Percentiles rank a stretch among this genome's conserved stretches.
Conservation (phyloP, 1,139 yeast species). For the Blastobotrys petasosporus region DNA sequence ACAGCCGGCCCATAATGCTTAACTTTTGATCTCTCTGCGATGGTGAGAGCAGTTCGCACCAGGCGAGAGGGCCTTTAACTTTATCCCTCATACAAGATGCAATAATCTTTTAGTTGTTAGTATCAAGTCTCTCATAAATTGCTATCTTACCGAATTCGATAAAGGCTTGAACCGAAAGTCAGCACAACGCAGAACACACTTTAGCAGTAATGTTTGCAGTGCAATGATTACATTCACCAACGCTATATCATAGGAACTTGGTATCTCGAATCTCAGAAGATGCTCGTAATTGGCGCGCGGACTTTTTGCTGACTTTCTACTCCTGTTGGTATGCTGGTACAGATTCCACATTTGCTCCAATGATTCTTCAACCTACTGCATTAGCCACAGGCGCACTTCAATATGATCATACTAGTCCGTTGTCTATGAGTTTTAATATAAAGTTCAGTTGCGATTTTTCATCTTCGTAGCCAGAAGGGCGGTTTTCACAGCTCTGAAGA, state of each 20-base stretch:
- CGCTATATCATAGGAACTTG: background rate
- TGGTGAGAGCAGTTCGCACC: conserved; percentile 15
- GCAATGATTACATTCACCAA: conserved; percentile 16
- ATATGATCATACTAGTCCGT: conserved; percentile 14
- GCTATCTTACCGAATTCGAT: conserved; percentile 13
- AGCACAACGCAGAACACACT: conserved; percentile 15
- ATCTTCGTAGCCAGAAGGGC: conserved; percentile 6
- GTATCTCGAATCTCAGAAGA: conserved; percentile 2
- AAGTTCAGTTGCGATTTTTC: conserved; percentile 22
- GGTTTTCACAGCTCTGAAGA: background rate
- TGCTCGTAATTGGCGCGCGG: conserved; percentile 8
- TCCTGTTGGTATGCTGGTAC: conserved; percentile 9
- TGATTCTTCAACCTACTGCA: conserved; percentile 13
- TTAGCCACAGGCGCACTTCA: background rate
- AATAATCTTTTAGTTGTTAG: conserved; percentile 4
- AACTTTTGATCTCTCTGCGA: conserved; percentile 13
- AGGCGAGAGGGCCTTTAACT: conserved; percentile 13
- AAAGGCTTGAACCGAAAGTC: conserved; percentile 15
- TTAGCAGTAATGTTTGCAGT: conserved; percentile 17
- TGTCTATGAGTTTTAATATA: conserved; percentile 19
- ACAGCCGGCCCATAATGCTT: conserved; percentile 15
- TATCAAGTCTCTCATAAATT: background rate
- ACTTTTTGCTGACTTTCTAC: background rate
- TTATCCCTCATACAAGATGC: conserved; percentile 10
- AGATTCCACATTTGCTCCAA: conserved; percentile 15